Conservation (phyloP, 2,329 filamentous ascomycete species). For the Aureobasidium lini region DNA sequence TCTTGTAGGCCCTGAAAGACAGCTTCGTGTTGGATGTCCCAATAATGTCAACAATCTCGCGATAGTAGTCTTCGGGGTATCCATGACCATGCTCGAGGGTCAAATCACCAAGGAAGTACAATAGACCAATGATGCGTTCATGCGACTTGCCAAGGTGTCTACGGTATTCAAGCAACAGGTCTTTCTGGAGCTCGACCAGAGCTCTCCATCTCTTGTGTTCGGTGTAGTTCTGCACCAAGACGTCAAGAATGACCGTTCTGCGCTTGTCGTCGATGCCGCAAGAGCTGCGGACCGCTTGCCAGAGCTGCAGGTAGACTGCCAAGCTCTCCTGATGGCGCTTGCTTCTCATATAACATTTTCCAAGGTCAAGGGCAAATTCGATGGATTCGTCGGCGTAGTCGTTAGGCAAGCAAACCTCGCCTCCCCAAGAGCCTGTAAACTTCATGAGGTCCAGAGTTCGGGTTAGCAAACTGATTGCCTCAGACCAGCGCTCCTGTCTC, state of each 20-base stretch:
- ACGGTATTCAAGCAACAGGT: background rate
- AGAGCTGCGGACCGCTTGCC: conserved; percentile 8
- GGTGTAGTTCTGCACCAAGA: background rate
- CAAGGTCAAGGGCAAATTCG: conserved; percentile 40
- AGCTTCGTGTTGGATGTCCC: conserved; percentile 1
- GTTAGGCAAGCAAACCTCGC: conserved; percentile 31
- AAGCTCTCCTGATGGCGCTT: conserved; percentile 9
- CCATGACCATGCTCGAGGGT: conserved; percentile 5
- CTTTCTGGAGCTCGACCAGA: conserved; percentile 8
- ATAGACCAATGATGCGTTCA: conserved; percentile 38
- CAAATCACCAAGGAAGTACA: conserved; percentile 37
- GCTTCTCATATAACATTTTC: conserved; percentile 36
- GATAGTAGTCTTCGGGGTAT: conserved; percentile 33
- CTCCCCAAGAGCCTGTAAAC: conserved; percentile 36
- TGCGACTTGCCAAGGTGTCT: conserved; percentile 28
- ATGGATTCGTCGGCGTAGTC: conserved; percentile 40
- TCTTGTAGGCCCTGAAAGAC: conserved; percentile 30
- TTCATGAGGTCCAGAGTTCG: conserved; percentile 39
- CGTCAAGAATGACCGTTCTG: background rate
- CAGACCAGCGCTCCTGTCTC: conserved; percentile 40
- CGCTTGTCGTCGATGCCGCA: conserved; percentile 9
- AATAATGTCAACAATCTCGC: conserved; percentile 34
- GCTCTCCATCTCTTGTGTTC: conserved; percentile 7
- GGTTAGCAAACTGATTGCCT: conserved; percentile 41
- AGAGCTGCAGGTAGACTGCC: conserved; percentile 6